Evolutionary conservation across 1,284 basidiomycete species (phyloP), one percentile per base, ranked within the genome.

Genomic region (Waitea zeae): DNA sequence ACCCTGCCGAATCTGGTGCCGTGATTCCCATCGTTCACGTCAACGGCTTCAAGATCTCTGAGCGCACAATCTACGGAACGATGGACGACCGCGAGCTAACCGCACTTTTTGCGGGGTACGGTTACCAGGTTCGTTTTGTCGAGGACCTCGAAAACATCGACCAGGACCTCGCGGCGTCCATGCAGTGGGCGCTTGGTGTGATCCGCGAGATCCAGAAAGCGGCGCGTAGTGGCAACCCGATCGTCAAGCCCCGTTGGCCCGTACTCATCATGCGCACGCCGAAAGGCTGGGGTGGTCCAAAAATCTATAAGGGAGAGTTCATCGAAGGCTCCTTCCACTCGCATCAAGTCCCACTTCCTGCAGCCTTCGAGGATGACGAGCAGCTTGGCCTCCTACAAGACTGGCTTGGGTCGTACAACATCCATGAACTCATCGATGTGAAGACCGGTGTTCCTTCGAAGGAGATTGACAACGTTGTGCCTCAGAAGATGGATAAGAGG

Each of bases 1-100:
- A 92, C 49, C 86, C 88, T n/a, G 69, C 67, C n/a, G 84, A 88
- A 54, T 81, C 75, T 5, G 87, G 88, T 15, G 86, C 86, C 0
- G 83, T 92, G 12, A 58, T 92, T 17, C 88, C 87, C 14, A 82
- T 92, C 44, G 62, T 93, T 2, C 83, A 90, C 48, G 67, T 80
- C 39, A 89, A 89, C 43, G 72, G 75, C 12, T 82, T 78, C 65
- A 79, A 88, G 62, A 90, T 92, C 41, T 82, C 79, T 3, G 82
- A 90, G 49, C 68, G 83, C 19, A 90, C 88, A 13, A 79, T 93
- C 41, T 79, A 76, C 41, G 87, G 86, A 26, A 75, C 75, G n/a
- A 88, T 90, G 82, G 86, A 89, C 48, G 64, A 90, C 51, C 71
- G 75, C 44, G 88, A 90, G 48, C 53, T 88, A 14, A 61, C 58